Conservation (phyloP, 768 basidiomycete species). For the Phylloporus sp. region DNA sequence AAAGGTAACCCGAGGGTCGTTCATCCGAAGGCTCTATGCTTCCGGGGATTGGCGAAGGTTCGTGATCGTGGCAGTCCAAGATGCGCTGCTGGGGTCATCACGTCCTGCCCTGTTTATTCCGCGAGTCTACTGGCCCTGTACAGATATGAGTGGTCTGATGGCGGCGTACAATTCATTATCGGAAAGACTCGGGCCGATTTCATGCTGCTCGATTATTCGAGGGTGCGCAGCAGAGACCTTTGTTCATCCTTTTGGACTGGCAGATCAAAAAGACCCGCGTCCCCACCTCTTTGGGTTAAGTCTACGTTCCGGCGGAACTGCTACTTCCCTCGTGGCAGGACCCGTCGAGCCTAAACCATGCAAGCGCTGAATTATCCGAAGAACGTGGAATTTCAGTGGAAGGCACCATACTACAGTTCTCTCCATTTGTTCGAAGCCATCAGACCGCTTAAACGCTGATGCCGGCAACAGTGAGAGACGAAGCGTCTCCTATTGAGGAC, state of each 20-base stretch:
- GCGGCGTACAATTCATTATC: background rate
- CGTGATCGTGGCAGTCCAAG: background rate
- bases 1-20: background rate
- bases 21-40: background rate
- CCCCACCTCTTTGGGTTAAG: background rate
- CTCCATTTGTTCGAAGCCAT: background rate
- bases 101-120: background rate
- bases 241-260: background rate
- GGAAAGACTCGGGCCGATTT: slow-evolving; percentile 1
- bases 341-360: slow-evolving; percentile 7
- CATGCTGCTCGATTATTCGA: background rate
- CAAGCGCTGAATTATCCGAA: background rate
- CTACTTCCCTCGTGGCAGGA: background rate
- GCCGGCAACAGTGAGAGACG: background rate
- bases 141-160: background rate
- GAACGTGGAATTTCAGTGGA: background rate
- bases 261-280: background rate
- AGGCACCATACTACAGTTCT: background rate
- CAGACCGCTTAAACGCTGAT: slow-evolving; percentile 1
- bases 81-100: background rate
- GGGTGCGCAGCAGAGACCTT: background rate
- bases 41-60: background rate
- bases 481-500: background rate
- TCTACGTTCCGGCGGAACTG: background rate
- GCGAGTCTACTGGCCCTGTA: slow-evolving; percentile 12